phyloP scores from a whole-genome alignment of 345 rosid genomes.

The Isatis tinctoria region DNA sequence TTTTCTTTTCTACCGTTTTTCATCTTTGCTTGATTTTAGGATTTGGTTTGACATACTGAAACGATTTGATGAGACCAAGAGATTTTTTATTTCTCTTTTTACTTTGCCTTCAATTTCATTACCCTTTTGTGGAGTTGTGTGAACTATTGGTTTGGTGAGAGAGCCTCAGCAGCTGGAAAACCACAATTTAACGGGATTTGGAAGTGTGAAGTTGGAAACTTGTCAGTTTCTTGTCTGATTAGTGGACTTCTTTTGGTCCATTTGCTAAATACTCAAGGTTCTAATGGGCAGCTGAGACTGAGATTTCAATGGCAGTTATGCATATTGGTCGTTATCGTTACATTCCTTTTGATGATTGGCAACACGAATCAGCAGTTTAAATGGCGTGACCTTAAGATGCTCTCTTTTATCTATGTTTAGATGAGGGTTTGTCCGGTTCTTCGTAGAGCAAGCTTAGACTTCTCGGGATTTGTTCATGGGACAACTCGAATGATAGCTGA shows the following conservation, averaged over 20 bases:
- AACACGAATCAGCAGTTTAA: not conserved
- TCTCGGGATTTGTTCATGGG: not conserved
- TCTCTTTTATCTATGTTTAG: not conserved
- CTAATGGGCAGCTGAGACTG: not conserved
- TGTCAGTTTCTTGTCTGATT: not conserved
- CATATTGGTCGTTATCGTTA: not conserved
- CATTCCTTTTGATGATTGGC: not conserved
- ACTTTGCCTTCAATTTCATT: not conserved
- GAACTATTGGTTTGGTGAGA: not conserved
- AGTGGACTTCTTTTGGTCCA: not conserved
- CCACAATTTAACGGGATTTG: not conserved
- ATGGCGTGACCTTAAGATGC: not conserved
- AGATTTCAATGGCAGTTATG: not conserved
- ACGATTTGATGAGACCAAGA: conserved; percentile 14
- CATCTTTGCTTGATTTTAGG: conserved; percentile 15
- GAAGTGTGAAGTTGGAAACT: not conserved
- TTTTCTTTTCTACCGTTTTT: not conserved
- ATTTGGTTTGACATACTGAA: conserved; percentile 7
- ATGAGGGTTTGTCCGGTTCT: no score
- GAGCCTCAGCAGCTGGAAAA: not conserved
- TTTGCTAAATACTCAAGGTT: not conserved
- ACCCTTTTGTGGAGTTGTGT: not conserved
- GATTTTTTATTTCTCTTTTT: not conserved
- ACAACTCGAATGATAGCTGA: not conserved
- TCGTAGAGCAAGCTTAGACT: no score